Evolutionary conservation across 495 filamentous ascomycete genomes (phyloP), one percentile per base, ranked within the genome.

Genomic region (Tuber magnatum): DNA sequence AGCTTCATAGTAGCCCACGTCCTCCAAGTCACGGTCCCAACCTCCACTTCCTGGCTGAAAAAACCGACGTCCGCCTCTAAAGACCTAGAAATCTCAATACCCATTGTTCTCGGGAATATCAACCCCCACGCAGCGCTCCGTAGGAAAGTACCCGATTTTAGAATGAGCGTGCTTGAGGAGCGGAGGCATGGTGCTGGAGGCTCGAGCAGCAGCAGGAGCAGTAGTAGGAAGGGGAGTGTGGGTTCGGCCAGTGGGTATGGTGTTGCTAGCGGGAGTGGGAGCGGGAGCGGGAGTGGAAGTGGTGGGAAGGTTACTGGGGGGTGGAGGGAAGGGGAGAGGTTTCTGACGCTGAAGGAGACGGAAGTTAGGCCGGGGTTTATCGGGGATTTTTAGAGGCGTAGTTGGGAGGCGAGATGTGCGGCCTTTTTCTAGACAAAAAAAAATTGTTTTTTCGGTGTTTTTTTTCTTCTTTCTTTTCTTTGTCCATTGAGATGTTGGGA

Each of bases 311-410:
- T 68, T 6, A 71, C 48, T 16, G 16, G 70, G 46, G 68, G 61
- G 35, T 82, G 81, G 81, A 82, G 51, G 71, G 73, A 78, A 35
- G 81, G 81, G 12, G 77, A 81, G 69, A 77, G 76, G 40, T 82
- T 82, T 72, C 70, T 76, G 71, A 82, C 80, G 6, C 40, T 82
- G 72, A 78, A 82, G 42, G 81, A 82, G 71, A 76, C 77, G 28
- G 71, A 75, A 75, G 51, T 73, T 48, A 72, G 74, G 42, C 81
- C 81, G 9, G 77, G 40, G n/a, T 82, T 82, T 68, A 73, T 76
- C 41, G 51, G 68, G 16, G 77, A 81, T 65, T 61, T 43, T 28
- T 79, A 68, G 56, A 2, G 22, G 14, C 35, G 28, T 14, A 0
- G 16, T 16, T 61, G 48, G 24, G 8, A 46, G 20, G 43, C 18